Conservation (phyloP, 1,284 basidiomycete species). For the Tilletia indica region DNA sequence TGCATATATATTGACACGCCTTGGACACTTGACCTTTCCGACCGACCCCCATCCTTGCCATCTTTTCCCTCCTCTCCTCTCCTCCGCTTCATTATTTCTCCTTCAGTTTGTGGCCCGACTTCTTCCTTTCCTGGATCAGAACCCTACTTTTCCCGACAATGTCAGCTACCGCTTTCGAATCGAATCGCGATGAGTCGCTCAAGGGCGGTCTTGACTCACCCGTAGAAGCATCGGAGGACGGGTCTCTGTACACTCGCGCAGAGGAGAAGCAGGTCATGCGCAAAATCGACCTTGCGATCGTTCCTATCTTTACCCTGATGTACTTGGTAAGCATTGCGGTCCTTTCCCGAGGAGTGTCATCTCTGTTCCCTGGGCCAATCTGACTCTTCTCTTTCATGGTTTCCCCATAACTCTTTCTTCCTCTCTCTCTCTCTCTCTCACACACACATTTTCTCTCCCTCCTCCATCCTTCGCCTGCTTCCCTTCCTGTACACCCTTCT, state of each 20-base stretch:
- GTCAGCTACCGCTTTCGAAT: neutral
- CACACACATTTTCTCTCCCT: too few species aligned
- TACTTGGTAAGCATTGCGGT: conserved; percentile 13
- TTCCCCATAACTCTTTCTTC: neutral
- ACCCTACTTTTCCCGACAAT: neutral
- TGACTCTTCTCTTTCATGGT: neutral
- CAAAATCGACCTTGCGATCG: conserved; percentile 41
- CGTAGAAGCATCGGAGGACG: neutral
- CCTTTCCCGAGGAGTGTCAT: neutral
- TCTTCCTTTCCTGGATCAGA: neutral
- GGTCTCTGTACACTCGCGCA: conserved; percentile 29
- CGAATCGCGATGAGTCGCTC: neutral
- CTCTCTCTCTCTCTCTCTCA: neutral
- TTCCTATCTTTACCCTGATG: conserved; percentile 40
- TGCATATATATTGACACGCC: too few species aligned
- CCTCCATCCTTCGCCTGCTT: neutral
- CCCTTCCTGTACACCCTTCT: conserved; percentile 16
- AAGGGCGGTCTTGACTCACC: conserved; percentile 5
- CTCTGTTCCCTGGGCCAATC: neutral
- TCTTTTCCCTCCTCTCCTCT: neutral
- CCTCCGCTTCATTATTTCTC: neutral
- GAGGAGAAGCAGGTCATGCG: conserved; percentile 38
- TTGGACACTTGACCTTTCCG: too few species aligned
- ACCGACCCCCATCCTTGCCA: neutral
- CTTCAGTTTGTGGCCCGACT: neutral